Percentiles rank a stretch among this genome's conserved stretches.
These are phyloP conservation scores for Blumeriella jaapii DNA, from an alignment of 2,329 filamentous ascomycete genomes.

Conservation along the genomic window DNA sequence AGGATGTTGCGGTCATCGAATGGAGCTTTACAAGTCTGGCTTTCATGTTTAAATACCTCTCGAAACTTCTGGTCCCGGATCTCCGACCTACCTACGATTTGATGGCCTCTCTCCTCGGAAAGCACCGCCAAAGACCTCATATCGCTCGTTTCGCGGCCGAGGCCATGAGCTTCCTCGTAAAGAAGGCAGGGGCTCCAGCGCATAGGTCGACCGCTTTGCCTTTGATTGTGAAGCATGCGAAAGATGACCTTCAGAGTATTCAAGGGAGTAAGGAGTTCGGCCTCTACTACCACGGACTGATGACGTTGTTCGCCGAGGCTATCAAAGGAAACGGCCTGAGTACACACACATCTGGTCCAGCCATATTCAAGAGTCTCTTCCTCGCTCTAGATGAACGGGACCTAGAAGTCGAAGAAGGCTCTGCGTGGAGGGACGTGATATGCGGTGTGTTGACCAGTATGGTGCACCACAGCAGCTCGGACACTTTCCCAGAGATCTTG, in stretches of 20 bases:
- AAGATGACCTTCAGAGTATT: conserved; percentile 51
- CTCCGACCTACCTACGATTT: conserved; percentile 74
- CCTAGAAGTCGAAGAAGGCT: conserved; percentile 31
- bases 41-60: conserved; percentile 96
- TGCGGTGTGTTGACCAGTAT: conserved; percentile 69
- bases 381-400: conserved; percentile 33
- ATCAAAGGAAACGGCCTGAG: conserved; percentile 49
- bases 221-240: conserved; percentile 59
- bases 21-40: conserved; percentile 93
- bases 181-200: conserved; percentile 72
- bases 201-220: conserved; percentile 63
- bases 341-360: conserved; percentile 47
- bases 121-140: conserved; percentile 69
- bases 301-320: conserved; percentile 84
- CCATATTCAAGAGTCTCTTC: conserved; percentile 42
- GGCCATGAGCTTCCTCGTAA: conserved; percentile 84
- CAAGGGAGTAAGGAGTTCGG: conserved; percentile 45
- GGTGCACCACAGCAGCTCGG: conserved; percentile 67
- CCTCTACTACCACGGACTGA: conserved; percentile 76
- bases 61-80: conserved; percentile 74
- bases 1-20: conserved; percentile 83
- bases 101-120: conserved; percentile 75
- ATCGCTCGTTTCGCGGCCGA: conserved; percentile 90
- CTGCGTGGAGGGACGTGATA: conserved; percentile 51
- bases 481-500: conserved; percentile 60